Conservation (phyloP, 345 rosid genomes). For the Hypericum perforatum region DNA sequence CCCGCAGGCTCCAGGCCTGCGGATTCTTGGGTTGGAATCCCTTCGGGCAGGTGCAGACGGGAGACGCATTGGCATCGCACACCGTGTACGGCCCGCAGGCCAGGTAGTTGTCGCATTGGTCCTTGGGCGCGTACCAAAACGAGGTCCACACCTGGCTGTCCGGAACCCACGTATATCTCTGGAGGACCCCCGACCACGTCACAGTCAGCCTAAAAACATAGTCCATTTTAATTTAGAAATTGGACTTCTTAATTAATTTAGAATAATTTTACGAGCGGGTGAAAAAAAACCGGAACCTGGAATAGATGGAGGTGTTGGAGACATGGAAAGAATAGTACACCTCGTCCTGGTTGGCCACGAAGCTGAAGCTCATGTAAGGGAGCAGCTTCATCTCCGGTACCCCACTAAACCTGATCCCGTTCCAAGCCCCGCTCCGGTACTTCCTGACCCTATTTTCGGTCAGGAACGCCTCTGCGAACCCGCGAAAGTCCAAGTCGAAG, state of each 20-base stretch:
- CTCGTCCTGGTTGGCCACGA: conserved; percentile 14
- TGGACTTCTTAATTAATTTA: too few species aligned
- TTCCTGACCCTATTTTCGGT: neutral
- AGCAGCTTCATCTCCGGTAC: neutral
- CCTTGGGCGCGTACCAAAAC: neutral
- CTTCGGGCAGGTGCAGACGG: neutral
- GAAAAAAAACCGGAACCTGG: conserved; percentile 10
- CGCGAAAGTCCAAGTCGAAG: neutral
- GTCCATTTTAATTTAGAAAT: too few species aligned
- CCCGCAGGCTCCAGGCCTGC: conserved; percentile 16
- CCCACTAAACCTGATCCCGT: conserved; percentile 21
- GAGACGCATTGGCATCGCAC: neutral
- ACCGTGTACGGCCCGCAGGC: neutral
- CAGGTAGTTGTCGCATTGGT: conserved; percentile 1
- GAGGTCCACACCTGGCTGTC: neutral
- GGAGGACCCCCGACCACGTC: conserved; percentile 15
- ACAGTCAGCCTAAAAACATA: conserved; percentile 10
- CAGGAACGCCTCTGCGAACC: neutral
- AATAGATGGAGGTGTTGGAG: neutral
- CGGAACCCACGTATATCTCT: conserved; percentile 3
- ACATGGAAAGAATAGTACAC: conserved; percentile 14
- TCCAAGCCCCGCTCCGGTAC: conserved; percentile 29
- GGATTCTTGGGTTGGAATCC: conserved; percentile 7
- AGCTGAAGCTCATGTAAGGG: neutral
- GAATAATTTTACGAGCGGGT: too few species aligned